These are phyloP conservation scores for Thraustochytrium sp. DNA, from an alignment of 352 stramenopile genomes.

Conservation along the genomic window DNA sequence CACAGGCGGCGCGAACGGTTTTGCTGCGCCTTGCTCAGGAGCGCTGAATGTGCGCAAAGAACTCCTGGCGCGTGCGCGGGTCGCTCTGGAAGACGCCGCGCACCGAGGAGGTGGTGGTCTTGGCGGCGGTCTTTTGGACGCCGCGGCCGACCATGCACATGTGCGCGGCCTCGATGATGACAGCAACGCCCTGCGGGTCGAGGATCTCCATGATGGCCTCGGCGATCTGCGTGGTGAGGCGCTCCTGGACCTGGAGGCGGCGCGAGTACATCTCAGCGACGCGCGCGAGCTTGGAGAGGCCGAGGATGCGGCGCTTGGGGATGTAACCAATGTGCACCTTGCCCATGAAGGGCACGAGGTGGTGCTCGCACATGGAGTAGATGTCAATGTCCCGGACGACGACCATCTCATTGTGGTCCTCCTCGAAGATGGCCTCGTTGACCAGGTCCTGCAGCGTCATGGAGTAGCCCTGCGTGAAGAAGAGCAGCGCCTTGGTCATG, in stretches of 20 bases:
- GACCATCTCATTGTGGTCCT: slow-evolving; percentile 94
- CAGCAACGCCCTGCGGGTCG: slow-evolving; percentile 89
- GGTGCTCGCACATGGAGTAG: slow-evolving; percentile 98
- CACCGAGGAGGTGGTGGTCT: slow-evolving; percentile 92
- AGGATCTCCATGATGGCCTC: slow-evolving; percentile 94
- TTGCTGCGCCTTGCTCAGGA: no score
- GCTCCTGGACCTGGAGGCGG: slow-evolving; percentile 96
- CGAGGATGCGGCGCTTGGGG: slow-evolving; percentile 89
- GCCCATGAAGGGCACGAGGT: slow-evolving; percentile 99
- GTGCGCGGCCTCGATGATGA: slow-evolving; percentile 95
- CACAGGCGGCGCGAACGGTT: no score
- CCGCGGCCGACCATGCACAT: slow-evolving; percentile 99
- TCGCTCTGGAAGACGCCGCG: slow-evolving; percentile 94
- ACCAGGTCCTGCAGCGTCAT: slow-evolving; percentile 78
- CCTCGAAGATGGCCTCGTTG: slow-evolving; percentile 96
- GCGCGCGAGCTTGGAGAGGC: slow-evolving; percentile 94
- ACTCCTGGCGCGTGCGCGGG: slow-evolving; percentile 50
- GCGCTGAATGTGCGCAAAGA: slow-evolving; percentile 24
- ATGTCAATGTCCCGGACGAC: slow-evolving; percentile 98
- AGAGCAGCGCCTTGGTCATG: slow-evolving; percentile 92
- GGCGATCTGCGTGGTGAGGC: slow-evolving; percentile 97
- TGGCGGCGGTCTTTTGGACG: slow-evolving; percentile 92
- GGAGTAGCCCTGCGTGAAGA: slow-evolving; percentile 90
- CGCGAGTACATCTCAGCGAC: slow-evolving; percentile 94
- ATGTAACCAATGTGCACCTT: slow-evolving; percentile 85